phyloP scores from a whole-genome alignment of 208 protist species.

The Trypanosoma vivax region DNA sequence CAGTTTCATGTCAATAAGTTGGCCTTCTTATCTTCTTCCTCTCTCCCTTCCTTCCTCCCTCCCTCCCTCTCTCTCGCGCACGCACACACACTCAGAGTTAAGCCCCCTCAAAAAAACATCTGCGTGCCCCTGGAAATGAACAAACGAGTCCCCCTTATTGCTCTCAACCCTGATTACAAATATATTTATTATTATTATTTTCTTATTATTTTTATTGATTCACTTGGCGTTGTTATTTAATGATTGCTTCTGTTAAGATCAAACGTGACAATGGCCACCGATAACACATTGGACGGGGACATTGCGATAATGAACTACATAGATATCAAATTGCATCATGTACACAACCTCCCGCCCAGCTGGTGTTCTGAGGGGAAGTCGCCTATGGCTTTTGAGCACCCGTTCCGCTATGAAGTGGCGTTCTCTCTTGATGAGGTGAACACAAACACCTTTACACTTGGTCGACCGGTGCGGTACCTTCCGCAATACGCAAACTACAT shows the following conservation, averaged over 20 bases:
- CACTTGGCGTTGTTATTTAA: neutral
- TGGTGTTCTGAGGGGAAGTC: slow-evolving; percentile 39
- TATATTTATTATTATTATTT: slow-evolving; percentile 3
- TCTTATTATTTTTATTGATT: slow-evolving; percentile 1
- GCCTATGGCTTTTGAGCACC: slow-evolving; percentile 16
- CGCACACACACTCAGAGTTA: no score
- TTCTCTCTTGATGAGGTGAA: slow-evolving; percentile 14
- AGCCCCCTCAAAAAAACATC: no score
- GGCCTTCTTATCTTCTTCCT: no score
- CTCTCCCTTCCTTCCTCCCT: neutral
- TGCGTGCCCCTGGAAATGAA: no score
- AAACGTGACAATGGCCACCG: neutral
- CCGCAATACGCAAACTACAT: slow-evolving; percentile 61
- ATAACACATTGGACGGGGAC: neutral
- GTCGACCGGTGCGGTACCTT: slow-evolving; percentile 44
- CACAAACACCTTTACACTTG: slow-evolving; percentile 33
- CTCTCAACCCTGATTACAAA: neutral
- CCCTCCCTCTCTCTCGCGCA: no score
- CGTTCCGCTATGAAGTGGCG: slow-evolving; percentile 19
- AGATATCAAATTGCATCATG: slow-evolving; percentile 59
- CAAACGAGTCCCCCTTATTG: no score
- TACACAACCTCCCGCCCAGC: slow-evolving; percentile 48
- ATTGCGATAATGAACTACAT: slow-evolving; percentile 48
- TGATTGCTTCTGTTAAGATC: neutral
- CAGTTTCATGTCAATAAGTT: no score